Percentiles rank a stretch among this genome's conserved stretches.
Evolutionary conservation across 1,284 basidiomycete genomes (phyloP).

Genomic region (Lignosus rhinocerotis): DNA sequence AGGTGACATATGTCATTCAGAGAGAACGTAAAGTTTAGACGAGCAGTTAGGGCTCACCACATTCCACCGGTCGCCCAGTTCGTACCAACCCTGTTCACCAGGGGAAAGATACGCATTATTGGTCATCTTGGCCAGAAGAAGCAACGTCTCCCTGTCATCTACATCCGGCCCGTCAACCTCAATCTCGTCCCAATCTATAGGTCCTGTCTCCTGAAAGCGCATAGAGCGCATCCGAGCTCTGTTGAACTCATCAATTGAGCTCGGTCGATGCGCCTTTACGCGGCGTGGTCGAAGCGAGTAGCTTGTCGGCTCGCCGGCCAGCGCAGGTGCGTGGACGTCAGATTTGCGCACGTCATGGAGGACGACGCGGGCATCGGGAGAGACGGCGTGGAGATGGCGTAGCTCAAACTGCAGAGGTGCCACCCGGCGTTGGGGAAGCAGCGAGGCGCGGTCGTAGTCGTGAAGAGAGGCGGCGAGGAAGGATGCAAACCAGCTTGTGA

Average conservation of each 20-base stretch:
- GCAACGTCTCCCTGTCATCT: conserved; percentile 74
- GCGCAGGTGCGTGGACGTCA: conserved; percentile 15
- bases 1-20: not conserved
- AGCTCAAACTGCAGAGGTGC: conserved; percentile 55
- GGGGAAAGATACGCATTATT: conserved; percentile 83
- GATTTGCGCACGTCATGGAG: conserved; percentile 53
- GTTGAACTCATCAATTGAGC: conserved; percentile 51
- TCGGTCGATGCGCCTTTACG: conserved; percentile 47
- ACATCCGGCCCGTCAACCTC: conserved; percentile 70
- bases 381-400: conserved; percentile 66
- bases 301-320: not conserved
- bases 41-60: conserved; percentile 42
- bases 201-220: conserved; percentile 45
- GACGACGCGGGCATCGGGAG: conserved; percentile 53
- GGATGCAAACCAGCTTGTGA: conserved; percentile 24
- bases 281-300: conserved; percentile 43
- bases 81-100: conserved; percentile 75
- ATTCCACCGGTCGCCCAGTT: conserved; percentile 67
- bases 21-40: not conserved
- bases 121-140: conserved; percentile 91
- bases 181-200: conserved; percentile 62
- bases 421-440: conserved; percentile 10
- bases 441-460: not conserved
- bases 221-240: conserved; percentile 53
- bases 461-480: conserved; percentile 16